Evolutionary conservation across 2,329 filamentous ascomycete species (phyloP).

Genomic region (Stagonosporopsis cucurbitacearum): DNA sequence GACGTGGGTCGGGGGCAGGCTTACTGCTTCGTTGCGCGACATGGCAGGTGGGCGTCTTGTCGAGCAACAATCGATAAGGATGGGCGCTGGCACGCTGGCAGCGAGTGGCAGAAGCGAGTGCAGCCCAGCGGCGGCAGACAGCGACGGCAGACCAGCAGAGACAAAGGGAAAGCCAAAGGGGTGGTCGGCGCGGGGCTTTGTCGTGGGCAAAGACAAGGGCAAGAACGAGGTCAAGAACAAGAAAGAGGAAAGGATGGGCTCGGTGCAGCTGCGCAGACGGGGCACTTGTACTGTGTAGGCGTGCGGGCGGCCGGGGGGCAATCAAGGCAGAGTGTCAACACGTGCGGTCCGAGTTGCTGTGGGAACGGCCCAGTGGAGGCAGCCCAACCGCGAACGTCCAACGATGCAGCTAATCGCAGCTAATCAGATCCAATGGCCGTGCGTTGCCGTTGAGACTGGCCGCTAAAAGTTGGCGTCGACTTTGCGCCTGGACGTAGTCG

Average conservation of each 20-base stretch:
- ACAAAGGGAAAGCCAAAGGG: too few relatives aligned
- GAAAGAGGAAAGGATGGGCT: constrained; percentile 14
- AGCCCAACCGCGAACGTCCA: too few relatives aligned
- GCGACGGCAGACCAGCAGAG: constrained; percentile 13
- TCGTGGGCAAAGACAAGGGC: constrained; percentile 4
- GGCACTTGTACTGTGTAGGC: constrained; percentile 17
- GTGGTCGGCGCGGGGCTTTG: constrained; percentile 12
- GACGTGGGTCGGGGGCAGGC: constrained; percentile 17
- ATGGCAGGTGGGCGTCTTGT: constrained; percentile 39
- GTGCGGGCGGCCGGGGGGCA: constrained; percentile 10
- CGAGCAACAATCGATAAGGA: constrained; percentile 17
- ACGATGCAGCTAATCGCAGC: too few relatives aligned
- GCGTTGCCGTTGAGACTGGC: too few relatives aligned
- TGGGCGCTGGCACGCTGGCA: constrained; percentile 5
- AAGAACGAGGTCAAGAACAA: too few relatives aligned
- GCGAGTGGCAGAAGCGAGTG: too few relatives aligned
- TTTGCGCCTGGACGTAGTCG: too few relatives aligned
- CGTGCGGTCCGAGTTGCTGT: constrained; percentile 7
- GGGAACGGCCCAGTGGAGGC: neutral
- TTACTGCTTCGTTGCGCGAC: constrained; percentile 52
- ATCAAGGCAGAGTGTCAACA: constrained; percentile 16
- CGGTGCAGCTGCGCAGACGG: constrained; percentile 6
- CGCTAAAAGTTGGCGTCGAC: too few relatives aligned
- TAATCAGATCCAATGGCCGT: too few relatives aligned
- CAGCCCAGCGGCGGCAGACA: neutral